Base-by-base conservation (phyloP, 352 stramenopile genomes). In the Globisporangium ultimum region DNA sequence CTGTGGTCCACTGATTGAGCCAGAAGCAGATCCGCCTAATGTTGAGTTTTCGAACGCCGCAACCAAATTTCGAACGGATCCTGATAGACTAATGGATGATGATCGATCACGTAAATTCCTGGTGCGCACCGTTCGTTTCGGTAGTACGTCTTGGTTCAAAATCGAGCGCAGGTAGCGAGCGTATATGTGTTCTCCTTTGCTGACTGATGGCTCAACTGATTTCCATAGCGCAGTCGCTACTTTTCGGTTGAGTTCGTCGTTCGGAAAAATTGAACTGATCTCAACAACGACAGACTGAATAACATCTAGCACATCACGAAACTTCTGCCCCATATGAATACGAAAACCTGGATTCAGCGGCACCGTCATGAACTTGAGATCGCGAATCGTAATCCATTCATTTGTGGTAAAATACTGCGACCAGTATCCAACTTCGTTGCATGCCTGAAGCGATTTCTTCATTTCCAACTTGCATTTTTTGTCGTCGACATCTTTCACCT, bases 241-340 rank as follows among this genome's bases (percentile, higher is more conserved):
- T 40, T 81, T 81, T 13, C 71, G 62, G 41, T 84, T 75, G 3
- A 89, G 57, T 24, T 87, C 69, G 42, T 80, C 74, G 58, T 88
- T 88, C 0, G 81, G 78, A 14, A 89, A 87, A 18, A 91, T 84
- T 7, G 79, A 91, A 50, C 79, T 88, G 58, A 91, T 74, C 56
- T 89, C 81, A 15, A 80, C 69, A 2, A 89, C 72, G n/a, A 88
- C 70, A 32, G 66, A 59, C 17, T 87, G 74, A n/a, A 89, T 72
- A 2, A 75, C 70, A 47, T 88, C 73, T 1, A 91, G 51, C 51
- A 84, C 68, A 47, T 80, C 70, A 3, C 76, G 79, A 47, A 89
- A 78, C 48, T 85, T 80, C 15, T 80, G 58, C 0, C 81, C 81
- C 76, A 88, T 86, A 22, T 88, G 75, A 18, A 88, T 70, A 18